These are phyloP conservation scores for Dalechampia spathulata DNA, from an alignment of 441 rosid species.

Conservation along the genomic window DNA sequence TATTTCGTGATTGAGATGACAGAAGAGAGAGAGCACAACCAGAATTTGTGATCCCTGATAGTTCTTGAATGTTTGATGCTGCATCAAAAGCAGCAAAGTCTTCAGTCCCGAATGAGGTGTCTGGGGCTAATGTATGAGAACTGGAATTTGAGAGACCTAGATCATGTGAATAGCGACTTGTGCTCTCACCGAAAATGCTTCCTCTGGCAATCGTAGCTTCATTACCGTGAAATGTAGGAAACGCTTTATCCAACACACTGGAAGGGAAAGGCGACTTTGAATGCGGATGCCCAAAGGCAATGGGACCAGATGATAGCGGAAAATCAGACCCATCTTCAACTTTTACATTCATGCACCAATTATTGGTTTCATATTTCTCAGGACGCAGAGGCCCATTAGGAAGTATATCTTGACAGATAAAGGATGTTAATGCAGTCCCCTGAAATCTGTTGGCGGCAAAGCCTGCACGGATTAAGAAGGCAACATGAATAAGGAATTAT, in stretches of 20 bases:
- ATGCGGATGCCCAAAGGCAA: conserved; percentile 21
- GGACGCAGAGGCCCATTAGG: conserved; percentile 23
- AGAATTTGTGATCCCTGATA: conserved; percentile 40
- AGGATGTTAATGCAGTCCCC: conserved; percentile 32
- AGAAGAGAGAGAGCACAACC: conserved; percentile 76
- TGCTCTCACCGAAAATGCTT: conserved; percentile 21
- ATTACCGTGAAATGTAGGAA: conserved; percentile 21
- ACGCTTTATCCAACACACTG: conserved; percentile 19
- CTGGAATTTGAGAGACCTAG: conserved; percentile 22
- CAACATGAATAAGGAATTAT: too few species aligned
- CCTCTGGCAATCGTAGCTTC: conserved; percentile 15
- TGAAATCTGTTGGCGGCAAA: conserved; percentile 23
- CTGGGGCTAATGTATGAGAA: conserved; percentile 26
- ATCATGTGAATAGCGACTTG: conserved; percentile 20
- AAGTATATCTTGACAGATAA: conserved; percentile 39
- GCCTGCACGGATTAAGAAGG: conserved; percentile 19
- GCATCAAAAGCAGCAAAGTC: too few species aligned
- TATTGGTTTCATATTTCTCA: conserved; percentile 27
- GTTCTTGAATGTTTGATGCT: too few species aligned
- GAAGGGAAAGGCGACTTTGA: conserved; percentile 27
- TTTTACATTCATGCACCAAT: conserved; percentile 31
- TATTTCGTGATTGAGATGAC: conserved; percentile 47
- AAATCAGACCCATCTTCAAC: conserved; percentile 27
- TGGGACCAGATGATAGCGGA: conserved; percentile 27
- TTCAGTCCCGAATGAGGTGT: conserved; percentile 22